Conservation (phyloP, 768 basidiomycete genomes). For the Lactarius deliciosus region DNA sequence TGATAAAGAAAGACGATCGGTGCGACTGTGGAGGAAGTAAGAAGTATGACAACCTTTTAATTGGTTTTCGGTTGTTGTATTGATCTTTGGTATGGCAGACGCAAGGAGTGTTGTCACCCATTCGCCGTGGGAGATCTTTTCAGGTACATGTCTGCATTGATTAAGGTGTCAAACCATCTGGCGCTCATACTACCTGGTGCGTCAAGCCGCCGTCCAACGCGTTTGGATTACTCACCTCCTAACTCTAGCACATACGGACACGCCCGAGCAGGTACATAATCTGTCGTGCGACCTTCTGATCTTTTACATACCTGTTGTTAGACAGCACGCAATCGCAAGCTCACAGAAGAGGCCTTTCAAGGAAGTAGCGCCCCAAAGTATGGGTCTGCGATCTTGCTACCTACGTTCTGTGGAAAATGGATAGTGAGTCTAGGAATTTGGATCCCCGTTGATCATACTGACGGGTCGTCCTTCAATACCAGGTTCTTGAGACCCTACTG, state of each 20-base stretch:
- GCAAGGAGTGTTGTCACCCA: conserved; percentile 58
- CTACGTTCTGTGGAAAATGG: conserved; percentile 85
- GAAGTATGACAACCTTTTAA: conserved; percentile 41
- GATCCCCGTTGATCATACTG: neutral
- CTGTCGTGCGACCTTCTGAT: neutral
- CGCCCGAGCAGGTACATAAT: conserved; percentile 57
- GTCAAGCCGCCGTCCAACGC: conserved; percentile 4
- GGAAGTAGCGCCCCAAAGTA: conserved; percentile 55
- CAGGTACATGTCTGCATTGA: conserved; percentile 76
- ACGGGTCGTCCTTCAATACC: neutral
- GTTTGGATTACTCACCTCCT: neutral
- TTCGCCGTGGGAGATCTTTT: conserved; percentile 56
- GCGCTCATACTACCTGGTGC: conserved; percentile 81
- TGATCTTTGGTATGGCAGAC: conserved; percentile 43
- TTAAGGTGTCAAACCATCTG: conserved; percentile 88
- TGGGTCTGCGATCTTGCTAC: conserved; percentile 58
- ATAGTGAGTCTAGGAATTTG: conserved; percentile 44
- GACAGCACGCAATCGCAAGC: conserved; percentile 57
- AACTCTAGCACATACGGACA: conserved; percentile 61
- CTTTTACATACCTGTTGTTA: conserved; percentile 25
- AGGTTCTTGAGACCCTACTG: conserved; percentile 70
- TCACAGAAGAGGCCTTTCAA: conserved; percentile 65
- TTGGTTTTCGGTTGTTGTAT: neutral
- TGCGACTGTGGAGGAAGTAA: conserved; percentile 70
- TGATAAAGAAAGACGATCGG: conserved; percentile 66